phyloP scores from a whole-genome alignment of 116 monocot genomes.

The Papilionanthe hybrid region DNA sequence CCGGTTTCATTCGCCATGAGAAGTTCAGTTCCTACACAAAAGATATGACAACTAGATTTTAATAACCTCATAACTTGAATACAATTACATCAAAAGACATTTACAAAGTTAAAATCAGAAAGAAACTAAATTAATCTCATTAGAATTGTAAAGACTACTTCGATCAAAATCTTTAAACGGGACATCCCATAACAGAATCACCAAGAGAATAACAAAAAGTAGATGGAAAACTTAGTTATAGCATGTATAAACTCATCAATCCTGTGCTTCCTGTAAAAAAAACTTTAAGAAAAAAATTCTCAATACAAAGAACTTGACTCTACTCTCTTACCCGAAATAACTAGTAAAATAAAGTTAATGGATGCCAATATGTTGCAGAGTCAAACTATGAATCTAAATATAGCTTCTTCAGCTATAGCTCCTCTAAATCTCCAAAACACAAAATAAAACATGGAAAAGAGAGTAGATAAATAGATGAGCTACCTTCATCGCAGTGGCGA shows the following conservation, averaged over 20 bases:
- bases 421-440: neutral
- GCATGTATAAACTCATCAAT: neutral
- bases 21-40: slow-evolving; percentile 4
- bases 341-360: neutral
- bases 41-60: neutral
- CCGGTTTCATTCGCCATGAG: neutral
- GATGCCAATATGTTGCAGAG: no score
- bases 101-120: neutral
- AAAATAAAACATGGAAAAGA: neutral
- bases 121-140: neutral
- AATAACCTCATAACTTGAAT: neutral
- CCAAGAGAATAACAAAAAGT: neutral
- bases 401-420: neutral
- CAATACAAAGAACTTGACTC: neutral
- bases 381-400: neutral
- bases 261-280: neutral
- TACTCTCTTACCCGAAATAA: neutral
- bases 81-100: neutral
- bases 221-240: neutral
- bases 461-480: neutral
- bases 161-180: neutral
- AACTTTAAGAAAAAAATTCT: neutral
- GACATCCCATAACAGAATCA: neutral
- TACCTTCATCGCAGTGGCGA: neutral
- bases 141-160: neutral